Conservation (phyloP, 306 rosid genomes). For the Albizia julibrissin region DNA sequence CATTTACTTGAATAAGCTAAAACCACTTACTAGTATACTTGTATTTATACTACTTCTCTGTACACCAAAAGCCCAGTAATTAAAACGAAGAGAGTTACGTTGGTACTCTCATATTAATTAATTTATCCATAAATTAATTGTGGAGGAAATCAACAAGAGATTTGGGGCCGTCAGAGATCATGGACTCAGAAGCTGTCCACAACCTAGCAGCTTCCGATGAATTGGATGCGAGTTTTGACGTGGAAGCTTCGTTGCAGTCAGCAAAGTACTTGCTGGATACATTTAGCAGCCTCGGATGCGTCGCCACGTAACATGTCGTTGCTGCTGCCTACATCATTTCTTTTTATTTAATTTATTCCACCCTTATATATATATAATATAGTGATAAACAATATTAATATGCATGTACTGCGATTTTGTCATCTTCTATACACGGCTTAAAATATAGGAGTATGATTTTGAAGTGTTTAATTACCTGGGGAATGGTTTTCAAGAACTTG, state of each 20-base stretch:
- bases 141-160: conserved; percentile 39
- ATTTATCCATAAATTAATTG: neutral
- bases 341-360: neutral
- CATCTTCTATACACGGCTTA: neutral
- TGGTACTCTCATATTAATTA: neutral
- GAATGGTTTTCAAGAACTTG: conserved; percentile 82
- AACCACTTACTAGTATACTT: neutral
- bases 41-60: neutral
- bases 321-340: conserved; percentile 71
- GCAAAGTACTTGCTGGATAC: conserved; percentile 80
- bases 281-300: conserved; percentile 51
- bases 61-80: neutral
- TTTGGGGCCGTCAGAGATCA: conserved; percentile 52
- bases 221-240: conserved; percentile 67
- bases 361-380: neutral
- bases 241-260: conserved; percentile 78
- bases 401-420: neutral
- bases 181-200: conserved; percentile 76
- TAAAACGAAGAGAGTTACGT: neutral
- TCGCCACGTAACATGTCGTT: conserved; percentile 92
- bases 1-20: neutral
- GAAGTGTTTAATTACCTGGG: conserved; percentile 59
- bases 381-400: too few species aligned
- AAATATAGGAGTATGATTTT: neutral
- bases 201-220: conserved; percentile 55